phyloP scores from a whole-genome alignment of 2,329 filamentous ascomycete species.

The Parastagonospora avenae region DNA sequence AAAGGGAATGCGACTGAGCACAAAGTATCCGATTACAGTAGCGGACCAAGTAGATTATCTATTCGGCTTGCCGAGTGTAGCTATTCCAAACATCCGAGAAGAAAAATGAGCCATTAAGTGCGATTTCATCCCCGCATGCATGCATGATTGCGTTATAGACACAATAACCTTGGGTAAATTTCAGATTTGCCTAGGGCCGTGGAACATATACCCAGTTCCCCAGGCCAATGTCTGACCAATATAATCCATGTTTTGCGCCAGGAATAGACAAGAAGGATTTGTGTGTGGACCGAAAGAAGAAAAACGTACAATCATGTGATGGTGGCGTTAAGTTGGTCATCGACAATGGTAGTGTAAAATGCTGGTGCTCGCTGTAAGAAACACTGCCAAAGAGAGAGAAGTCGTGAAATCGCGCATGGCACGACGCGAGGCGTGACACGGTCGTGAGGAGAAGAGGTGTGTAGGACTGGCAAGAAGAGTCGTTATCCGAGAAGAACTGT shows the following conservation, averaged over 20 bases:
- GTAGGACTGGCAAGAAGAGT: not conserved
- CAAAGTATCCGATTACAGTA: too few relatives aligned
- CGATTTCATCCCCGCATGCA: not conserved
- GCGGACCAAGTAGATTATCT: too few relatives aligned
- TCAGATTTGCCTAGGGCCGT: too few relatives aligned
- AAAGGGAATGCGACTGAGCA: too few relatives aligned
- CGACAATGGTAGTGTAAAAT: slow-evolving; percentile 2
- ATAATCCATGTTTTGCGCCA: not conserved
- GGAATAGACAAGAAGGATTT: not conserved
- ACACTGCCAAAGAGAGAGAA: not conserved
- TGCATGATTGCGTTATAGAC: not conserved
- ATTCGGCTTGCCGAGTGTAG: too few relatives aligned
- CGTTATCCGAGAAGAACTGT: slow-evolving; percentile 30
- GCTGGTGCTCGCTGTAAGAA: not conserved
- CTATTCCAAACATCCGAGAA: too few relatives aligned
- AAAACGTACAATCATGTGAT: not conserved
- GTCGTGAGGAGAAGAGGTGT: not conserved
- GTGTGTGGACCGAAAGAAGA: not conserved
- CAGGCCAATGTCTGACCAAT: too few relatives aligned
- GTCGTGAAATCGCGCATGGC: not conserved
- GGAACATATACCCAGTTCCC: too few relatives aligned
- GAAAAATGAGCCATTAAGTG: too few relatives aligned
- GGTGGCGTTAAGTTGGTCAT: not conserved
- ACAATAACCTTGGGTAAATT: not conserved
- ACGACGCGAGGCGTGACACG: not conserved